Conservation (phyloP, 2,329 filamentous ascomycete species). For the Trichophaea hybrida region DNA sequence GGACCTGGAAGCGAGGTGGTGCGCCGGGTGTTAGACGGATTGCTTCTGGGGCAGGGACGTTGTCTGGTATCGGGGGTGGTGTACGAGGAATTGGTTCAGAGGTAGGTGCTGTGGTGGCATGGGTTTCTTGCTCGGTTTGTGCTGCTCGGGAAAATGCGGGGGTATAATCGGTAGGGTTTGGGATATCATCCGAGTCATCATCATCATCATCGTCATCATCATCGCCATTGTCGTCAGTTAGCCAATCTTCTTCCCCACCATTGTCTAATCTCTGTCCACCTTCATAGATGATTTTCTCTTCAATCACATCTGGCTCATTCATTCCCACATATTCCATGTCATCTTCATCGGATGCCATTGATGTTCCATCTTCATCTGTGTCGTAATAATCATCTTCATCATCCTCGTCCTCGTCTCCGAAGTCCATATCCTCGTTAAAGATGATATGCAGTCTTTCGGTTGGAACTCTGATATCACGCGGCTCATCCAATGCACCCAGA, state of each 20-base stretch:
- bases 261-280: slow-evolving; percentile 33
- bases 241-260: slow-evolving; percentile 34
- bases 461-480: slow-evolving; percentile 38
- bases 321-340: slow-evolving; percentile 20
- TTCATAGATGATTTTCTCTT: slow-evolving; percentile 34
- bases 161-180: slow-evolving; percentile 1
- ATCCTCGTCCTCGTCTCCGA: slow-evolving; percentile 30
- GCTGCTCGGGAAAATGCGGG: background rate
- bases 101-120: background rate
- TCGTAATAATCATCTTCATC: slow-evolving; percentile 15
- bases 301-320: slow-evolving; percentile 27
- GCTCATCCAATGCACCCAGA: slow-evolving; percentile 38
- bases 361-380: slow-evolving; percentile 27
- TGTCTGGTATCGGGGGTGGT: slow-evolving; percentile 11
- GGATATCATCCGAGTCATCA: slow-evolving; percentile 30
- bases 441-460: slow-evolving; percentile 39
- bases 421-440: slow-evolving; percentile 31
- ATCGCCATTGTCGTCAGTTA: slow-evolving; percentile 34
- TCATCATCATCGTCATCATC: slow-evolving; percentile 38
- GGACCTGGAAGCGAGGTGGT: slow-evolving; percentile 31
- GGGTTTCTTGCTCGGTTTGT: background rate
- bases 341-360: slow-evolving; percentile 30
- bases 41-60: slow-evolving; percentile 20
- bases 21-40: slow-evolving; percentile 8
- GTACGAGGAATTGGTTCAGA: slow-evolving; percentile 4